A percentile compares a stretch with the other conserved stretches of the same genome.
Evolutionary conservation across 345 rosid species (phyloP).

Genomic region (Lumnitzera littorea): DNA sequence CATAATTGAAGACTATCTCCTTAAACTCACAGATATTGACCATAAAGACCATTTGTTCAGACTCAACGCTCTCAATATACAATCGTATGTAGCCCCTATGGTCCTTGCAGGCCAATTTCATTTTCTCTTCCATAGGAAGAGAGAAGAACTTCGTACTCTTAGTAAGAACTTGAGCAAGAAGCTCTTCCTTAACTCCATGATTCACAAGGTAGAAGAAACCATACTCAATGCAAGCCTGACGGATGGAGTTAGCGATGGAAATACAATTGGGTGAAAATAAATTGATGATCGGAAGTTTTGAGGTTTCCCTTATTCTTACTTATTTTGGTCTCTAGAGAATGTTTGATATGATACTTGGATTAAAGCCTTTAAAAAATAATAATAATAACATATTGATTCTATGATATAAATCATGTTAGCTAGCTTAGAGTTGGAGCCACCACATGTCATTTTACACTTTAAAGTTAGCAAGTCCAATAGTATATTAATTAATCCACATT

Average conservation of each 20-base stretch:
- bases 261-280: constrained; percentile 34
- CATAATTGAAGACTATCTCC: no score
- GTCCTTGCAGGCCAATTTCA: constrained; percentile 31
- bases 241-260: constrained; percentile 35
- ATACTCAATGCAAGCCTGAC: constrained; percentile 65
- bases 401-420: no score
- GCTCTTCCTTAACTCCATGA: constrained; percentile 59
- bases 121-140: constrained; percentile 53
- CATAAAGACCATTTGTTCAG: background rate
- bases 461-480: no score
- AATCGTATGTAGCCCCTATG: constrained; percentile 59
- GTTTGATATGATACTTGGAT: no score
- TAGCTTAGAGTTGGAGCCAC: no score
- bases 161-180: constrained; percentile 31
- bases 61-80: constrained; percentile 43
- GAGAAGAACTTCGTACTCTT: constrained; percentile 61
- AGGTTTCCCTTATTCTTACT: constrained; percentile 9
- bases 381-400: no score
- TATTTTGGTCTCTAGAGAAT: background rate
- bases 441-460: no score
- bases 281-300: constrained; percentile 43
- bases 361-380: no score
- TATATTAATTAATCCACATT: no score
- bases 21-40: no score
- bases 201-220: constrained; percentile 87